Base-by-base conservation (phyloP, 1,284 basidiomycete genomes). In the Sporisorium iseilematis-ciliati region DNA sequence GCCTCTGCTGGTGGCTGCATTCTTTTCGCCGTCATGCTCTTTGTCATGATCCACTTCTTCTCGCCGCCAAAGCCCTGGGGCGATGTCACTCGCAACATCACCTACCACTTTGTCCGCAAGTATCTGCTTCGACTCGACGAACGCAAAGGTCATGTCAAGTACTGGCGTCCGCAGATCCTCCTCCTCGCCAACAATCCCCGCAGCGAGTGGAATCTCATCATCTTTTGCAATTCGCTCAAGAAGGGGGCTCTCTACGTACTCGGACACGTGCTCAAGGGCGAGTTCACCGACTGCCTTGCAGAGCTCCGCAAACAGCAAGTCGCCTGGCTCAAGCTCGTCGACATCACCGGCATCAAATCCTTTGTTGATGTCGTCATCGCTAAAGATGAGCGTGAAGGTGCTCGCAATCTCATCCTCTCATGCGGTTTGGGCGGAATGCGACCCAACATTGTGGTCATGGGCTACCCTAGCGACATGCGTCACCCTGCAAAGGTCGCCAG, bases 151-250 rank as follows among this genome's bases (percentile, higher is more conserved):
- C 81, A 83, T 66, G 82, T 84, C 66, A 84, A 83, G 75, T 82
- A 84, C 64, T 84, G 83, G 83, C 78, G 83, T 4, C 83, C 83
- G 4, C 83, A 84, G 64, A 80, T 84, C 57, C 58, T 84, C 46
- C 71, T 84, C 29, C 66, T 84, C 5, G 82, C 82, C 40, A 84
- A 84, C 77, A 82, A 84, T 38, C 81, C 83, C 20, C 68, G 81
- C 42, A 77, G 73, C 52, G 83, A 84, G 53, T 84, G 81, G 82
- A 84, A 84, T 65, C 63, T 84, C 48, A 84, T 84, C 71, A 84
- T 84, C 67, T 84, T 84, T 50, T 84, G 83, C 81, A 84, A 84
- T 61, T 81, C 80, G 54, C 80, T 84, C 41, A 84, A 84, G 57
- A 84, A 84, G 46, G 83, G 83, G 20, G 82, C 82, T 2, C 74